Conservation (phyloP, 441 rosid species). For the Rhodomyrtus psidioides region DNA sequence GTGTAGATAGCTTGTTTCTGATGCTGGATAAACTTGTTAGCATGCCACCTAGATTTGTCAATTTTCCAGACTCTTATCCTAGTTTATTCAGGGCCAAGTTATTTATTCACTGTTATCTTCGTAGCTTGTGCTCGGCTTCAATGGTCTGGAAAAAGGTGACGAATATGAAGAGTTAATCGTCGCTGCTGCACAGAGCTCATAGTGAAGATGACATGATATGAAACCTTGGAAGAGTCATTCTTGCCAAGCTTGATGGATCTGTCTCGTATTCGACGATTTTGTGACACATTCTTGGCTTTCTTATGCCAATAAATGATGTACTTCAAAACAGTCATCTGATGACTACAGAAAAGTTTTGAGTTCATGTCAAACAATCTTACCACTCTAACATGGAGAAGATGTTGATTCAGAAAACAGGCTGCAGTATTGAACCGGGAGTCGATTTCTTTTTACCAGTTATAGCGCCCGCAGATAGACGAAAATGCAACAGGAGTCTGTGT, state of each 20-base stretch:
- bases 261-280: background rate
- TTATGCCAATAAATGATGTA: background rate
- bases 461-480: background rate
- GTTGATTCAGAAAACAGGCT: background rate
- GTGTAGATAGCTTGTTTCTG: background rate
- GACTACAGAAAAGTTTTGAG: background rate
- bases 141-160: background rate
- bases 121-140: background rate
- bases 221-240: background rate
- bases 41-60: background rate
- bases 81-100: background rate
- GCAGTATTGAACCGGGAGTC: background rate
- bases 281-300: background rate
- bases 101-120: background rate
- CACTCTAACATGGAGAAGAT: background rate
- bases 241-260: background rate
- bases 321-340: rapidly evolving
- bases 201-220: background rate
- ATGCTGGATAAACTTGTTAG: background rate
- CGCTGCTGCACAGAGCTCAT: background rate
- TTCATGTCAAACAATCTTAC: background rate
- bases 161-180: background rate
- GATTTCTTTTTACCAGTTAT: background rate
- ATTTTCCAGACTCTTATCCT: background rate
- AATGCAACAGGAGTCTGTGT: background rate